Conservation (phyloP, 2,329 filamentous ascomycete species). For the Neoarthrinium moseri region DNA sequence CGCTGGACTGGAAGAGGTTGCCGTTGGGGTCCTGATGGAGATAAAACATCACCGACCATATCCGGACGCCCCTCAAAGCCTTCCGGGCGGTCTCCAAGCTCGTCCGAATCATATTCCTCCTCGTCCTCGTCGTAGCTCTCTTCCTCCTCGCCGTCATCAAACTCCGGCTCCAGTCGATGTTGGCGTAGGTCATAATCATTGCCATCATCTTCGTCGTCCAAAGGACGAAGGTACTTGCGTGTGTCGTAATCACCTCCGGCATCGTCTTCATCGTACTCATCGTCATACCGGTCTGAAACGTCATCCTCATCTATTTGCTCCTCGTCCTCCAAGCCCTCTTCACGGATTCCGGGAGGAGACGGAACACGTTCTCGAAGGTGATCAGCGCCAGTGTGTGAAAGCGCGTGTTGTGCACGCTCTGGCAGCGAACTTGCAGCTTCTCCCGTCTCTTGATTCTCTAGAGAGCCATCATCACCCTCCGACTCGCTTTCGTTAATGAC, state of each 20-base stretch:
- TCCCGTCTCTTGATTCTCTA: too few species aligned
- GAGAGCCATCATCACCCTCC: constrained; percentile 18
- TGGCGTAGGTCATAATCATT: constrained; percentile 25
- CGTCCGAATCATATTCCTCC: constrained; percentile 10
- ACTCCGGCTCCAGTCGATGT: constrained; percentile 25
- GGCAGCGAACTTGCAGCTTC: not conserved
- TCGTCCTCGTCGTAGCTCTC: constrained; percentile 13
- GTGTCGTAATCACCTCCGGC: constrained; percentile 31
- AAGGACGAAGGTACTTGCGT: constrained; percentile 25
- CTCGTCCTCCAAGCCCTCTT: constrained; percentile 21
- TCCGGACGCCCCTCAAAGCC: constrained; percentile 10
- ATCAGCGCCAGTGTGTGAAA: constrained; percentile 12
- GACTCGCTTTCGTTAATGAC: constrained; percentile 28
- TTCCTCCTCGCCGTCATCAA: constrained; percentile 19
- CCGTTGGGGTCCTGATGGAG: too few species aligned
- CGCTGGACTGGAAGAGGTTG: constrained; percentile 7
- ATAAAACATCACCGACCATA: not conserved
- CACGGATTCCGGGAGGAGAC: constrained; percentile 9
- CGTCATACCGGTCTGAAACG: constrained; percentile 25
- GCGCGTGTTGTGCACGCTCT: not conserved
- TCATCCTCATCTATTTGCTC: constrained; percentile 24
- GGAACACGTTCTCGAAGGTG: constrained; percentile 14
- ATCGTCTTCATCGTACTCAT: constrained; percentile 28
- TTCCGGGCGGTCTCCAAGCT: constrained; percentile 16
- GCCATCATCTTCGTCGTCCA: constrained; percentile 30